Conservation (phyloP, 306 rosid species). For the Prunus fruticosa region DNA sequence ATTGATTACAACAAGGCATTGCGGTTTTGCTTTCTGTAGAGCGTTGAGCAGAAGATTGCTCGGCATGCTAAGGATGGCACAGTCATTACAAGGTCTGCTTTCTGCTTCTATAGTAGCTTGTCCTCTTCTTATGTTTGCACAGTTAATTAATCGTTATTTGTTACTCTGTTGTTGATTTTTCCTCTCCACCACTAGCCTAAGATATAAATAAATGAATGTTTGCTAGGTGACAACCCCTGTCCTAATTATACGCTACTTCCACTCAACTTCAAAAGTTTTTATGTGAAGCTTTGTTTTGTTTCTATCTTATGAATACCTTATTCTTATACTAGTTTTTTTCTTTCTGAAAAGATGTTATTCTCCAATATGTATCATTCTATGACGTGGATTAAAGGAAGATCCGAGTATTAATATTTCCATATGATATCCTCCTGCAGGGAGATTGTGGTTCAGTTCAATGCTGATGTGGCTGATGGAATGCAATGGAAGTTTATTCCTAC, state of each 20-base stretch:
- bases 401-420: slow-evolving; percentile 1
- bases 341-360: background rate
- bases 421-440: slow-evolving; percentile 51
- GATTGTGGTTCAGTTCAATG: slow-evolving; percentile 96
- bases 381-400: background rate
- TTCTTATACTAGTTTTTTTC: background rate
- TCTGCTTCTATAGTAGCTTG: slow-evolving; percentile 23
- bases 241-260: background rate
- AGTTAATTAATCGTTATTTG: background rate
- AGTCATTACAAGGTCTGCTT: slow-evolving; percentile 49
- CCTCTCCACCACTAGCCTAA: background rate
- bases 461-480: slow-evolving; percentile 95
- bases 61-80: slow-evolving; percentile 76
- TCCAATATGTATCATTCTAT: background rate
- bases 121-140: background rate
- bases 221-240: background rate
- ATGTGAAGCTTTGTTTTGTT: background rate
- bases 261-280: background rate
- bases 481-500: slow-evolving; percentile 93
- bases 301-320: background rate
- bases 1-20: slow-evolving; percentile 10
- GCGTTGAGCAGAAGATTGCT: slow-evolving; percentile 93
- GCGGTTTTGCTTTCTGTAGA: slow-evolving; percentile 37
- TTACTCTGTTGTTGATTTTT: background rate
- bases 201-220: background rate